Base-by-base conservation (phyloP, 2,329 filamentous ascomycete genomes). In the Aspergillus clavatus region DNA sequence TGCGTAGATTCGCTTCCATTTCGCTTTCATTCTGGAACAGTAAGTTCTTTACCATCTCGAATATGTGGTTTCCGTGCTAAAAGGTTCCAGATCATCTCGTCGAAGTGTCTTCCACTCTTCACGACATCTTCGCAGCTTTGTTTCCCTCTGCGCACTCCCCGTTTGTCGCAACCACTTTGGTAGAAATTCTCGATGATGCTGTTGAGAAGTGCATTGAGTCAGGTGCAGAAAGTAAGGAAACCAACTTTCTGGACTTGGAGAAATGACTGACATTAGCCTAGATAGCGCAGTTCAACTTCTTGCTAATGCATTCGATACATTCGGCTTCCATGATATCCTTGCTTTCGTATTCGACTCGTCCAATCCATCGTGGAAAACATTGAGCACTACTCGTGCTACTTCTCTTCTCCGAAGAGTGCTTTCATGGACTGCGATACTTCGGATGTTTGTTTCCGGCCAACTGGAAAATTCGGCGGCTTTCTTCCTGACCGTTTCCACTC, bases 131-230 rank as follows among this genome's bases (percentile, higher is more conserved):
- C 26, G 43, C 43, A 2, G 50, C 49, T 2, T 44, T 62, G 5
- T 67, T 68, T 43, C 47, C 54, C 5, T 18, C 52, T 28, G 54
- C 62, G 1, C 55, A 49, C 29, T 68, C 68, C 1, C 68, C 66
- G 1, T 66, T 64, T 40, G 58, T 64, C 23, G 62, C 60, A 24
- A 61, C 62, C 12, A 53, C 58, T 28, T 46, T 72, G 6, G 40
- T 71, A 26, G 68, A 71, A 27, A 62, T 68, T 19, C 29, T 71
- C 23, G 66, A 63, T 21, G 67, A 69, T 37, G 50, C 52, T 1
- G 42, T 68, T n/a, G 62, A 66, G 42, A 61, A 64, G 26, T 56
- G 60, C 19, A 50, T 69, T 6, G 48, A 59, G 14, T 61, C 55
- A 7, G 55, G 54, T 2, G 42, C 47, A 12, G 60, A 66, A 57